Base-by-base conservation (phyloP, 2,329 filamentous ascomycete species). In the Scedosporium boydii region DNA sequence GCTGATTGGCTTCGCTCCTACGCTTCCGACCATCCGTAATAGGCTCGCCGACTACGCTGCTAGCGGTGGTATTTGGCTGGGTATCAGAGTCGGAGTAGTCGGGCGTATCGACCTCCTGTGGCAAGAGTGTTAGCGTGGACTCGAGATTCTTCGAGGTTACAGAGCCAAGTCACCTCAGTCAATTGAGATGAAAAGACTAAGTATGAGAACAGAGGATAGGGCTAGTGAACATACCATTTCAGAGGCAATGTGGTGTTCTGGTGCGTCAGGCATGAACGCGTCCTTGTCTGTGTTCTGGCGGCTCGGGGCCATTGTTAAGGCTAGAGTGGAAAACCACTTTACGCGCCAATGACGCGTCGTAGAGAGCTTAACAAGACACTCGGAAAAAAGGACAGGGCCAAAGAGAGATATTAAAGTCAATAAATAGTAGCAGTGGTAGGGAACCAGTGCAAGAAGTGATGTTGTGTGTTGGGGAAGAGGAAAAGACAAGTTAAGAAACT, bases 1-100 rank as follows among this genome's bases (percentile, higher is more conserved):
- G 82, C 74, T 96, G 89, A 67, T 92, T 91, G 63, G 88, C 93
- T 72, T 97, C 92, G 63, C 91, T 88, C 69, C 93, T 87, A 71
- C 88, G 87, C 78, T 89, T 96, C 60, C 93, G 87, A 34, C 91
- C 92, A 78, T 98, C 93, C 57, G 78, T 77, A 51, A 80, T 71
- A 53, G 78, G 76, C 68, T 97, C 93, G 61, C 92, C 93, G 62
- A 83, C 87, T 68, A 96, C 86, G 74, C 93, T 97, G 78, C 91
- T 96, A 61, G 90, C 91, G 59, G 85, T 87, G 12, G 85, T 87
- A 68, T 87, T 87, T 9, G 84, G 83, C 65, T 87, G 87, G 18
- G 84, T 87, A 68, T 88, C 85, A 9, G 84, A 87, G 66, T 87
- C 85, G 64, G 84, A 85, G 69, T 83, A 87, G 68, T 87, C 85